Evolutionary conservation across 2,329 filamentous ascomycete genomes (phyloP).

Genomic region (Aspergillus pseudotamarii): DNA sequence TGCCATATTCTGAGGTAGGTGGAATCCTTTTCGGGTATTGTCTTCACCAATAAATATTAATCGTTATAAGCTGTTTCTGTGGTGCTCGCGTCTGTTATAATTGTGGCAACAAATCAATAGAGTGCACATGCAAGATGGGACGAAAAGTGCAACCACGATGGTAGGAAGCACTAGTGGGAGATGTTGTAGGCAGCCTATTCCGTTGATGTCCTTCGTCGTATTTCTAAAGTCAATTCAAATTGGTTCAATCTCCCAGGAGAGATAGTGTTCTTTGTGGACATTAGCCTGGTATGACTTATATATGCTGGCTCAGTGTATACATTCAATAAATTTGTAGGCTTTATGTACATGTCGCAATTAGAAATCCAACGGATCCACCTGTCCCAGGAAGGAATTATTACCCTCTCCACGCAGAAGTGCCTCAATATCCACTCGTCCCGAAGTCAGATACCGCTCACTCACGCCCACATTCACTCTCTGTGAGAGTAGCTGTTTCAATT

Average conservation of each 20-base stretch:
- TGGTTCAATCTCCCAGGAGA: no score
- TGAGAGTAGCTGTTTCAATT: constrained; percentile 71
- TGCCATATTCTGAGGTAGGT: no score
- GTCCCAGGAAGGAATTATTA: constrained; percentile 68
- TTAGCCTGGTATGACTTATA: background rate
- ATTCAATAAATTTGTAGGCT: background rate
- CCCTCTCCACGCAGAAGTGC: constrained; percentile 66
- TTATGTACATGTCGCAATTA: constrained; percentile 20
- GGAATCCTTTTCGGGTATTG: no score
- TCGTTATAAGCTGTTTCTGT: background rate
- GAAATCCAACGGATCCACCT: constrained; percentile 50
- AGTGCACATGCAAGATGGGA: no score
- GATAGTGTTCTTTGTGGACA: no score
- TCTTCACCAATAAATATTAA: no score
- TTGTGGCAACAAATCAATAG: background rate
- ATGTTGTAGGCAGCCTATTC: no score
- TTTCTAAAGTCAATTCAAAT: no score
- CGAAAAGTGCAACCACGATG: background rate
- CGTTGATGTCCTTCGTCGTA: no score
- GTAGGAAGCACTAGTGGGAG: background rate
- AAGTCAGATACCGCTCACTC: constrained; percentile 81
- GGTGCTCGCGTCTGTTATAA: background rate
- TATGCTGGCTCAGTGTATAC: background rate
- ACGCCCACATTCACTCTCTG: constrained; percentile 84
- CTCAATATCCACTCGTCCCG: constrained; percentile 75